Evolutionary conservation across 192 early-diverging fungal genomes (phyloP).

Genomic region (Geranomyces michiganensis): DNA sequence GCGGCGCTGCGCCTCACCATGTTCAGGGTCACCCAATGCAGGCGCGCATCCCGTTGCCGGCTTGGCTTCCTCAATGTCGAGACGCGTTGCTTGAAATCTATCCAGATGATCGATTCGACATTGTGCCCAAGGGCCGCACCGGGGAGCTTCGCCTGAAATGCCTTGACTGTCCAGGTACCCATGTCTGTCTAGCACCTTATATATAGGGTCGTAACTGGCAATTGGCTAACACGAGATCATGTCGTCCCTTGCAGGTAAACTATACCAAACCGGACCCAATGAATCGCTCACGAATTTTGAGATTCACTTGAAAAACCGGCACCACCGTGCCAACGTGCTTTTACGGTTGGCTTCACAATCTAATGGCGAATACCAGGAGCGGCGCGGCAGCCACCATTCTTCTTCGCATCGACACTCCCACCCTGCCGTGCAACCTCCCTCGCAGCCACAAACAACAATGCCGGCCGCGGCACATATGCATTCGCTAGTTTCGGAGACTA

Average conservation of each 20-base stretch:
- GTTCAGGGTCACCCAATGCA: neutral
- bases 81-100: conserved; percentile 38
- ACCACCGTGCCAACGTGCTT: conserved; percentile 29
- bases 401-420: neutral
- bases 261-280: conserved; percentile 53
- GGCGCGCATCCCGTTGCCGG: conserved; percentile 20
- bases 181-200: neutral
- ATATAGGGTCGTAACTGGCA: no score
- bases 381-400: neutral
- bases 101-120: conserved; percentile 53
- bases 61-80: conserved; percentile 40
- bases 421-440: neutral
- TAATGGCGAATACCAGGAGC: neutral
- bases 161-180: conserved; percentile 48
- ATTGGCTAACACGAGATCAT: neutral
- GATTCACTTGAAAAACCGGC: conserved; percentile 53
- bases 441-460: neutral
- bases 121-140: conserved; percentile 40
- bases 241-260: conserved; percentile 36
- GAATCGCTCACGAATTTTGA: conserved; percentile 55
- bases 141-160: conserved; percentile 48
- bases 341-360: neutral
- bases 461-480: neutral
- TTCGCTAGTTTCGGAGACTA: neutral
- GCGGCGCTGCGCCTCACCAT: no score